Evolutionary conservation across 2,329 filamentous ascomycete genomes (phyloP).

Genomic region (Fusarium sp.): DNA sequence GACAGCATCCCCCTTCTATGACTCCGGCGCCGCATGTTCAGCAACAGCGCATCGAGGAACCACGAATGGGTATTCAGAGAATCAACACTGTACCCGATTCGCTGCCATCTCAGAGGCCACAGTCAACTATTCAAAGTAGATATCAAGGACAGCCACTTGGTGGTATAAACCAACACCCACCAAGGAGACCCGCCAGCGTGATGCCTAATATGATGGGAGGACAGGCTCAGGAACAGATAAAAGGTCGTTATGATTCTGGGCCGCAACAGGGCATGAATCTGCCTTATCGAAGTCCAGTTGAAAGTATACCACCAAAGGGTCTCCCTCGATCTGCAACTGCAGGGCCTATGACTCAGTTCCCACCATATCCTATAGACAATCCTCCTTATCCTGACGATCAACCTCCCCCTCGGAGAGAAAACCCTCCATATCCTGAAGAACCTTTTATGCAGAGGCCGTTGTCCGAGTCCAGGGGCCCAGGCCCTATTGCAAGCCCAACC

Average conservation of each 20-base stretch:
- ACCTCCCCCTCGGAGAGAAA: neutral
- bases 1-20: slow-evolving; percentile 42
- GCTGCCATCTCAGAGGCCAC: slow-evolving; percentile 34
- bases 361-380: slow-evolving; percentile 33
- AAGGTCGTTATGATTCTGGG: slow-evolving; percentile 3
- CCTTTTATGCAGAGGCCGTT: slow-evolving; percentile 11
- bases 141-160: slow-evolving; percentile 4
- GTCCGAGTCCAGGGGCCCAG: neutral
- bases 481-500: neutral
- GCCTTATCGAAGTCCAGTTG: slow-evolving; percentile 31
- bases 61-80: slow-evolving; percentile 34
- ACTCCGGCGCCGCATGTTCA: slow-evolving; percentile 38
- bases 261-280: slow-evolving; percentile 18
- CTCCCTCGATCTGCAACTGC: slow-evolving; percentile 35
- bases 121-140: slow-evolving; percentile 18
- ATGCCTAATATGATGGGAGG: slow-evolving; percentile 38
- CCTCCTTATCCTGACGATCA: slow-evolving; percentile 29
- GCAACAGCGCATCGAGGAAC: slow-evolving; percentile 36
- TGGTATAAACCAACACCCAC: slow-evolving; percentile 22
- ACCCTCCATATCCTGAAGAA: slow-evolving; percentile 30
- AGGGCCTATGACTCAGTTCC: slow-evolving; percentile 28
- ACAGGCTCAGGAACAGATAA: slow-evolving; percentile 4
- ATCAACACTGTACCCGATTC: slow-evolving; percentile 42
- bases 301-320: slow-evolving; percentile 25
- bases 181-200: slow-evolving; percentile 35